Evolutionary conservation across 768 basidiomycete species (phyloP), one percentile per base, ranked within the genome.

Genomic region (Trametes cinnabarina): DNA sequence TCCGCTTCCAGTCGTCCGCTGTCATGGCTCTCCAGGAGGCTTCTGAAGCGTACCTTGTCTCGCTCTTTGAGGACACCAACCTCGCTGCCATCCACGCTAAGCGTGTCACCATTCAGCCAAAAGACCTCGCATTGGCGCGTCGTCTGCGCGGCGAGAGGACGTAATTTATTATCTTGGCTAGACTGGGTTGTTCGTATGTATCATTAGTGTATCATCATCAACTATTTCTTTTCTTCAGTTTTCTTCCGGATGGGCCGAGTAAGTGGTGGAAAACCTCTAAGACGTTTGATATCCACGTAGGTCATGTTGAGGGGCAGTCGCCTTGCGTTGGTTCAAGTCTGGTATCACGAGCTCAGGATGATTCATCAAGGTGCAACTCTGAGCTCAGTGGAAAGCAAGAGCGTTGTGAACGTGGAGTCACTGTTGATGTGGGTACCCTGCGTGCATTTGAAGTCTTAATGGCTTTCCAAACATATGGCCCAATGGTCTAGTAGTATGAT

Each of bases 401-500:
- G 15, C n/a, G 6, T 22, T 42, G 1, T 20, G 41, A 42, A 22
- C 3, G 8, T 23, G 4, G 11, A n/a, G n/a, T n/a, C 8, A 14
- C 19, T 11, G 19, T 42, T 20, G 15, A 2, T 8, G 40, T 9
- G 40, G 12, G 7, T 15, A 5, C 7, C 28, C 19, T 11, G 28
- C 28, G 7, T 12, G 6, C 28, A 17, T 14, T 3, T 8, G 11
- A 30, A 12, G 19, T 20, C 11, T 17, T 32, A 28, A 48, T 6
- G 14, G 14, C 20, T 15, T 19, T 6, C 5, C 28, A 12, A 23
- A 8, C 42, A 6, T n/a, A 41, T 44, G 54, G 54, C 54, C 54
- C 54, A 55, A 55, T 55, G 54, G 54, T 55, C 54, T 55, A 55
- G 54, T 55, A 10, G 54, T 55, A 55, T 55, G 54, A 55, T 55